Percentiles rank a stretch among this genome's conserved stretches.
phyloP scores from a whole-genome alignment of 2,329 filamentous ascomycete species.

The Drechslerella coelobrocha region DNA sequence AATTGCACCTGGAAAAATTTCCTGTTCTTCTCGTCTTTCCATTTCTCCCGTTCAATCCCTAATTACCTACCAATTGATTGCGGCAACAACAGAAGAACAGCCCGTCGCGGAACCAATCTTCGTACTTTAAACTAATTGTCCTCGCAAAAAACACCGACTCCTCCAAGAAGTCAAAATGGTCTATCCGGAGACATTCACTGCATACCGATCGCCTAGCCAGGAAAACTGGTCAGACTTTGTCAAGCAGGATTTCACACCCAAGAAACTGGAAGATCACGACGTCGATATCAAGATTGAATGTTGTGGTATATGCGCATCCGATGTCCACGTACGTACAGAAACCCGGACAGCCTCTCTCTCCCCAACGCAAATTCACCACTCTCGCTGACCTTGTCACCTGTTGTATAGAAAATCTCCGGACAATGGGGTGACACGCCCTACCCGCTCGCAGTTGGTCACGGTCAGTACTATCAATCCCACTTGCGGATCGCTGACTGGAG shows the following conservation, averaged over 20 bases:
- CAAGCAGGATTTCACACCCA: constrained; percentile 69
- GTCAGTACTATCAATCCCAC: constrained; percentile 57
- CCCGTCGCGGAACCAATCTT: background rate
- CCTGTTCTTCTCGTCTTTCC: background rate
- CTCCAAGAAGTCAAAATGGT: constrained; percentile 32
- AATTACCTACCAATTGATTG: background rate
- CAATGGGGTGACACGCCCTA: constrained; percentile 70
- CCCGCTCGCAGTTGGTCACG: constrained; percentile 72
- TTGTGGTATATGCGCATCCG: constrained; percentile 77
- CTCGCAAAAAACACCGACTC: too few species aligned
- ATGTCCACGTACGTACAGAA: constrained; percentile 64
- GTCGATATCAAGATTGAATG: constrained; percentile 86
- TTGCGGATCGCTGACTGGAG: too few species aligned
- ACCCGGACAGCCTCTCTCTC: background rate
- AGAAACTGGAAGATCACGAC: constrained; percentile 85
- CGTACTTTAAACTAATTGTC: too few species aligned
- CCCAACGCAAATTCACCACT: background rate
- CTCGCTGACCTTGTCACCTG: constrained; percentile 1
- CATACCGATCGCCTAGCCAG: constrained; percentile 24
- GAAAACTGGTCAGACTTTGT: constrained; percentile 42
- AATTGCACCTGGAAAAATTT: constrained; percentile 25
- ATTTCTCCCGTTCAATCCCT: background rate
- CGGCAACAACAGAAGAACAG: background rate
- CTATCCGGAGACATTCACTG: constrained; percentile 48
- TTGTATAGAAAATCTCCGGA: constrained; percentile 59